Conservation (phyloP, 139 green algal species). For the Chlorella sp. region DNA sequence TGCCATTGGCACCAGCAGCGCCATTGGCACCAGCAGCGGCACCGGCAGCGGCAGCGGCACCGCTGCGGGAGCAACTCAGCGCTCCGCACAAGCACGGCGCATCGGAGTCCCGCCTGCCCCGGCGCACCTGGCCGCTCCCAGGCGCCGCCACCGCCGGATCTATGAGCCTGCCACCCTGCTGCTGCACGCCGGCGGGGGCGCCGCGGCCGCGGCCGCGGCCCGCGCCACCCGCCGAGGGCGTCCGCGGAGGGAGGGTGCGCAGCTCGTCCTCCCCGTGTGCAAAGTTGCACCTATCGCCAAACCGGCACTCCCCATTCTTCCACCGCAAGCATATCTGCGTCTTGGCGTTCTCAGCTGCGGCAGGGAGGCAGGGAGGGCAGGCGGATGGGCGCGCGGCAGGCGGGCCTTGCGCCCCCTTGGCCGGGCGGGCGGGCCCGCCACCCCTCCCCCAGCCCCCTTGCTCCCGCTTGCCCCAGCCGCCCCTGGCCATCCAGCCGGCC, state of each 20-base stretch:
- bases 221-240: background rate
- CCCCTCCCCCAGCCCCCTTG: too few species aligned
- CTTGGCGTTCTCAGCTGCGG: slow-evolving; percentile 10
- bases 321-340: slow-evolving; percentile 42
- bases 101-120: background rate
- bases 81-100: too few species aligned
- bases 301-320: slow-evolving; percentile 85
- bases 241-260: slow-evolving; percentile 56
- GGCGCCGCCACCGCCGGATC: background rate
- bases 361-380: background rate
- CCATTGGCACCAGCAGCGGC: too few species aligned
- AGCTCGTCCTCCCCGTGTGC: slow-evolving; percentile 93
- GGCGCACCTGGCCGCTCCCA: slow-evolving; percentile 14
- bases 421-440: too few species aligned
- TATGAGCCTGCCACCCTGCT: background rate
- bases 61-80: too few species aligned
- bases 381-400: background rate
- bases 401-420: too few species aligned
- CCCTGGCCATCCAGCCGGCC: too few species aligned
- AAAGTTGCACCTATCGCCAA: slow-evolving; percentile 95
- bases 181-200: slow-evolving; percentile 15
- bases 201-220: slow-evolving; percentile 4
- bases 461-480: too few species aligned
- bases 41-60: background rate
- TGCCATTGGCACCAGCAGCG: too few species aligned